These are phyloP conservation scores for Xylaria telfairii DNA, from an alignment of 495 filamentous ascomycete genomes.

Conservation along the genomic window DNA sequence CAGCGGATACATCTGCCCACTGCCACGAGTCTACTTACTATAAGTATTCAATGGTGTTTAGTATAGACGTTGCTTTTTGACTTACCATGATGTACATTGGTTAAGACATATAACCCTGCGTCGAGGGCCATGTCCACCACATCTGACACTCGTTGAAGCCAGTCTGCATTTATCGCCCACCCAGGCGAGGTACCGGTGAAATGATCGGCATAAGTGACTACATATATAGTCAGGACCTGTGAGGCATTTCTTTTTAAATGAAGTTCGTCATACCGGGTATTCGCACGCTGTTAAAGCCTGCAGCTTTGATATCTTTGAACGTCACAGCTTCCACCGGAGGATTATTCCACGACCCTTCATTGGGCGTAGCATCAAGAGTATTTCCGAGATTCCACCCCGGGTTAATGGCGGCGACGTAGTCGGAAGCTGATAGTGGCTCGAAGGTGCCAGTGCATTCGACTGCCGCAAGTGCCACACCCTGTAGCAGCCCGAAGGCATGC, in stretches of 20 bases:
- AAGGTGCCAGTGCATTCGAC: constrained; percentile 14
- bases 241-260: background rate
- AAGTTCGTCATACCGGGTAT: constrained; percentile 56
- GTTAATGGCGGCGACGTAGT: constrained; percentile 62
- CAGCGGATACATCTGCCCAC: constrained; percentile 62
- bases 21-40: constrained; percentile 54
- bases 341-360: constrained; percentile 68
- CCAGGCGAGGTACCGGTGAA: constrained; percentile 56
- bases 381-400: constrained; percentile 67
- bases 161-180: constrained; percentile 60
- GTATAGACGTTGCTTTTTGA: background rate
- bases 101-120: constrained; percentile 57
- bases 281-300: constrained; percentile 64
- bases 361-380: constrained; percentile 63
- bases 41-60: constrained; percentile 2
- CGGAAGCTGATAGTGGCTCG: constrained; percentile 23
- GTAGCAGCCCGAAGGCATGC: constrained; percentile 16
- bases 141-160: constrained; percentile 65
- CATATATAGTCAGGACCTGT: constrained; percentile 23
- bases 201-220: constrained; percentile 66
- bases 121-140: constrained; percentile 64
- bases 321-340: constrained; percentile 54
- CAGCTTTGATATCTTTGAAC: constrained; percentile 57
- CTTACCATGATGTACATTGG: constrained; percentile 64
- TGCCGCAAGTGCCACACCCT: background rate